Evolutionary conservation across 768 basidiomycete genomes (phyloP).

Genomic region (Boletus patriciae): DNA sequence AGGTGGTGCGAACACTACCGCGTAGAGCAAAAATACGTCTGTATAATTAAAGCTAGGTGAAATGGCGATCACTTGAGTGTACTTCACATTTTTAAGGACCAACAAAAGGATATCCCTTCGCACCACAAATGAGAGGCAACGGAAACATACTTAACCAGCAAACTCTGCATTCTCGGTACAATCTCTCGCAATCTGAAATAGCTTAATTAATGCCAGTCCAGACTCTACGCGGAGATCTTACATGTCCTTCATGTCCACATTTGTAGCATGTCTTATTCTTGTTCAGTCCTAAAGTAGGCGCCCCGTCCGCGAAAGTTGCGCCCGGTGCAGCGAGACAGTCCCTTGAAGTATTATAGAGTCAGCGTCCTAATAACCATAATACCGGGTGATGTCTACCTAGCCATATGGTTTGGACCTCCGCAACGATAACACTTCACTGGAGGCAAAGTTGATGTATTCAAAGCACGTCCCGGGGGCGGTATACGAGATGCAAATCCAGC

Average conservation of each 20-base stretch:
- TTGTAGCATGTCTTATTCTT: conserved; percentile 86
- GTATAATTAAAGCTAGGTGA: conserved; percentile 5
- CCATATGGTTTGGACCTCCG: conserved; percentile 86
- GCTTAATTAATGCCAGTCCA: conserved; percentile 6
- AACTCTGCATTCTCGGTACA: conserved; percentile 59
- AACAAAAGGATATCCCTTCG: conserved; percentile 13
- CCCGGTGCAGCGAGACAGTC: conserved; percentile 81
- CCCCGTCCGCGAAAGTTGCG: conserved; percentile 46
- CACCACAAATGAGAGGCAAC: conserved; percentile 2
- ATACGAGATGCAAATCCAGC: conserved; percentile 61
- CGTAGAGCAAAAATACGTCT: neutral
- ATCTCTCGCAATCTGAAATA: conserved; percentile 58
- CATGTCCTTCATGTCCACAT: conserved; percentile 86
- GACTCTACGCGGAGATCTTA: conserved; percentile 39
- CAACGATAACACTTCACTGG: conserved; percentile 90
- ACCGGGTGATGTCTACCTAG: conserved; percentile 47
- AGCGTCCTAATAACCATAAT: conserved; percentile 5
- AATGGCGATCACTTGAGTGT: conserved; percentile 17
- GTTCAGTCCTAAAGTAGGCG: conserved; percentile 42
- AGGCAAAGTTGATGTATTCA: conserved; percentile 75
- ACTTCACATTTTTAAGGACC: conserved; percentile 19
- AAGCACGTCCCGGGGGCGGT: conserved; percentile 69
- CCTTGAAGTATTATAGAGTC: conserved; percentile 39
- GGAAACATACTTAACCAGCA: conserved; percentile 38
- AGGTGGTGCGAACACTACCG: neutral